Evolutionary conservation across 495 filamentous ascomycete species (phyloP), one percentile per base, ranked within the genome.

Genomic region (Neurospora sp.): DNA sequence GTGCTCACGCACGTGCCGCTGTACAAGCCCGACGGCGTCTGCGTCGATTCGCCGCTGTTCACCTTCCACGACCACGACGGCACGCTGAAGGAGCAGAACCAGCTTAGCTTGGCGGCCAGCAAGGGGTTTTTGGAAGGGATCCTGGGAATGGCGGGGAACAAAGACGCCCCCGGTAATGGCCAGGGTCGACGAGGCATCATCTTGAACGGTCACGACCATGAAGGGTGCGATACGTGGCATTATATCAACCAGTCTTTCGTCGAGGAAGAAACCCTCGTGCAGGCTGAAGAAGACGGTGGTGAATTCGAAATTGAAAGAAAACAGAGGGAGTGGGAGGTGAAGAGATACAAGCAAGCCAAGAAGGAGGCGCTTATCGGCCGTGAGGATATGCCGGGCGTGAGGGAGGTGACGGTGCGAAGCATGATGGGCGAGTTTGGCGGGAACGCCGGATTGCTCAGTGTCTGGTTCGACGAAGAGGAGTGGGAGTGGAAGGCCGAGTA

Each of bases 391-490:
- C 87, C 88, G 1, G 88, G 87, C 1, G 84, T 97, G n/a, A 83
- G 94, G 3, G 96, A 98, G 81, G 88, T 98, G 70, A 99, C 96
- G 0, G 91, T 98, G 6, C 88, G 93, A n/a, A 97, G 93, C 75
- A 98, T 99, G 96, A 99, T 99, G 96, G 96, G 95, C 35, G 92
- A 92, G 37, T 98, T 89, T 77, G 90, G 89, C 22, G 96, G 96
- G 5, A 94, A 97, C 79, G 94, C 93, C 0, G 96, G 93, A 0
- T 83, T 99, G 39, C 79, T 99, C 53, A 94, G 90, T 47, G 84
- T 91, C 3, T 99, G 96, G 96, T 98, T 94, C 78, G 92, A 98
- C 80, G 77, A 86, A 45, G 82, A 85, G 6, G 76, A 75, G 16
- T 88, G 86, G 82, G 90, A 92, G 75, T 99, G 96, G 96, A 85